Conservation (phyloP, 257 asterid genomes). For the Oldenlandia corymbosa region DNA sequence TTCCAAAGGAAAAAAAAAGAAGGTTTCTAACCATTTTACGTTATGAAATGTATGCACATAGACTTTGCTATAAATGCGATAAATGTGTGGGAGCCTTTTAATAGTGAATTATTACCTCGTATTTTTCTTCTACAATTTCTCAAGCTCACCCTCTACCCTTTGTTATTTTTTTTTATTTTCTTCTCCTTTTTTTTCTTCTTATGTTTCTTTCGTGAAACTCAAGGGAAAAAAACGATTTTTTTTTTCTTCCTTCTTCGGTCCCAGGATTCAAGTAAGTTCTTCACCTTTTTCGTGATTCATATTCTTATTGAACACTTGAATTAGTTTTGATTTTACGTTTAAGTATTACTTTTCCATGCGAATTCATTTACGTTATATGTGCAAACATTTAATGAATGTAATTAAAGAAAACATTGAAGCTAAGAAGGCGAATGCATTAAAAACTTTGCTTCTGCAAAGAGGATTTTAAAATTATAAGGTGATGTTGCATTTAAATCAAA, state of each 20-base stretch:
- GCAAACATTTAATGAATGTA: neutral
- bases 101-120: slow-evolving; percentile 8
- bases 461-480: neutral
- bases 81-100: slow-evolving; percentile 34
- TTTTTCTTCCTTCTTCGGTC: slow-evolving; percentile 2
- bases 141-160: slow-evolving; percentile 4
- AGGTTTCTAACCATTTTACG: neutral
- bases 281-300: neutral
- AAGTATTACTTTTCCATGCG: neutral
- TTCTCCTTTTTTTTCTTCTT: slow-evolving; percentile 4
- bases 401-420: neutral
- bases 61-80: slow-evolving; percentile 29
- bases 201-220: slow-evolving; percentile 14
- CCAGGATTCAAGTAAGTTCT: slow-evolving; percentile 14
- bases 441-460: neutral
- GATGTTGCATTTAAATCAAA: neutral
- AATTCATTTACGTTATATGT: neutral
- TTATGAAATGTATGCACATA: neutral
- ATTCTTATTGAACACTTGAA: neutral
- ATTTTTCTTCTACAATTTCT: slow-evolving; percentile 14
- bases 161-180: slow-evolving; percentile 7
- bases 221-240: slow-evolving; percentile 17
- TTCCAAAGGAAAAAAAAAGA: neutral
- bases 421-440: neutral
- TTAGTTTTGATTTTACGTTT: neutral